A percentile compares a stretch with the other conserved stretches of the same genome.
These are phyloP conservation scores for Puccinia novopanici DNA, from an alignment of 1,284 basidiomycete genomes.

Conservation along the genomic window DNA sequence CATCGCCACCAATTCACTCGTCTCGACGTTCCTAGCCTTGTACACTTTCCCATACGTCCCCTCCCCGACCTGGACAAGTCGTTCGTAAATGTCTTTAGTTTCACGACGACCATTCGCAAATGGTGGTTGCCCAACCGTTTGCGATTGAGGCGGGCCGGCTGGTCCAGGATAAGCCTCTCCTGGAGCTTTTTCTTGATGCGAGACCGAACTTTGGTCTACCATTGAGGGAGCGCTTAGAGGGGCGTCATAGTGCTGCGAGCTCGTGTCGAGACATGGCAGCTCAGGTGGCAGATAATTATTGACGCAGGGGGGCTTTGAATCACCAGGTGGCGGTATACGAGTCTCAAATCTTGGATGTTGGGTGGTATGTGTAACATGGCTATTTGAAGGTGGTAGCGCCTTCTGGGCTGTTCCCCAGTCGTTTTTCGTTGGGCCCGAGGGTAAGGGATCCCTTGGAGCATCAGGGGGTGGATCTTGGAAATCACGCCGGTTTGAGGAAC, in stretches of 20 bases:
- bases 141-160: neutral
- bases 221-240: neutral
- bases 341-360: neutral
- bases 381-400: neutral
- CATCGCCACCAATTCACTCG: slow-evolving; percentile 77
- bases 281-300: neutral
- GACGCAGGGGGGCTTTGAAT: neutral
- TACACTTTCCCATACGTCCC: slow-evolving; percentile 99
- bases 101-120: slow-evolving; percentile 22
- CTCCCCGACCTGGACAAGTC: slow-evolving; percentile 92
- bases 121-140: neutral
- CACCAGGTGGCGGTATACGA: neutral
- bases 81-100: slow-evolving; percentile 70
- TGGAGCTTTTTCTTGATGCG: neutral
- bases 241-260: neutral
- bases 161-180: slow-evolving; percentile 6
- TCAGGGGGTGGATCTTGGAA: slow-evolving; percentile 1
- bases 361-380: neutral
- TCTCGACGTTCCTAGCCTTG: slow-evolving; percentile 83
- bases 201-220: neutral
- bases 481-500: slow-evolving; percentile 7
- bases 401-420: slow-evolving; percentile 20
- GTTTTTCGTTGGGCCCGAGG: neutral
- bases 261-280: neutral
- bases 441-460: neutral